Base-by-base conservation (phyloP, 2,329 filamentous ascomycete genomes). In the Botryotinia calthae region DNA sequence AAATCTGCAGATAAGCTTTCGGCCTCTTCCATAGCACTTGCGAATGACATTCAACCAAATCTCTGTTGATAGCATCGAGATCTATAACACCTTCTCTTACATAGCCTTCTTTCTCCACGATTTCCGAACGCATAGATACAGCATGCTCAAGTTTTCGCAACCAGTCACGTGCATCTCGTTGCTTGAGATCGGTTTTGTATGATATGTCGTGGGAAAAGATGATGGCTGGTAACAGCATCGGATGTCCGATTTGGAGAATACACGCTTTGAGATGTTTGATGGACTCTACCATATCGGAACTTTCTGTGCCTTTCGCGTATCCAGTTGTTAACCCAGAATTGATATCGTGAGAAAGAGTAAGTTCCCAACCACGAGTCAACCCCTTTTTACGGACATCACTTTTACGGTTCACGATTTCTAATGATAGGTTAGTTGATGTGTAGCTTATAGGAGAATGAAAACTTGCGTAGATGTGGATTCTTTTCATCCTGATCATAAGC, bases 301-400 rank as follows among this genome's bases (percentile, higher is more conserved):
- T 86, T 46, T 85, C 80, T 2, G 89, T 90, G 73, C 88, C 88
- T 82, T 90, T 90, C 78, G 87, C 84, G 79, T 85, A 90, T 71
- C 88, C 89, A 2, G 86, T 87, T 1, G 88, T 90, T 75, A 89
- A 84, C 75, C 82, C 82, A 3, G 85, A 86, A 20, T 80, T 82
- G 81, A 90, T 86, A 64, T 84, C 85, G 80, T 90, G 84, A 4
- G 87, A 89, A 54, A 90, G 84, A 83, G 89, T 88, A 72, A 90
- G 83, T 81, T 90, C 89, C 87, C 88, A 90, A 62, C 89, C 89
- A 72, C 89, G 86, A 25, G 88, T 90, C 78, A 84, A 85, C 74
- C 87, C 88, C 81, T 88, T 89, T 79, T 90, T 90, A 68, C 87
- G 86, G 48, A 90, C 88, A 77, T 90, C 88, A n/a, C 87, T 89